These are phyloP conservation scores for Penicillium canescens DNA, from an alignment of 495 filamentous ascomycete genomes.

Conservation along the genomic window DNA sequence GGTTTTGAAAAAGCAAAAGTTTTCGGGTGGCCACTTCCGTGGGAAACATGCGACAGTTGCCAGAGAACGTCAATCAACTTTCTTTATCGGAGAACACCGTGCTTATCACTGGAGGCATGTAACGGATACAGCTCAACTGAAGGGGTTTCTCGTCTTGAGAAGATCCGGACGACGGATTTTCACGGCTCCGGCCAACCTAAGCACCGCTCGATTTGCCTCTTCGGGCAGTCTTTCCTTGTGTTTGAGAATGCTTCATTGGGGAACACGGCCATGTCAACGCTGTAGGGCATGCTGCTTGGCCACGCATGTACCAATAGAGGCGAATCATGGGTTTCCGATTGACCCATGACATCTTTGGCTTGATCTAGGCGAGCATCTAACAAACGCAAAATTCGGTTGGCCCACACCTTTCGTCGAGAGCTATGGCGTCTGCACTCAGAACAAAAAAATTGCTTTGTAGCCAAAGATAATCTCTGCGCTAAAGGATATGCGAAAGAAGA, in stretches of 20 bases:
- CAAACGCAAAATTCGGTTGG: not conserved
- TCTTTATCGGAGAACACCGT: not conserved
- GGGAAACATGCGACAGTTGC: not conserved
- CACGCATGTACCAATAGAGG: not conserved
- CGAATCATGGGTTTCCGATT: not conserved
- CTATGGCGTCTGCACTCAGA: not conserved
- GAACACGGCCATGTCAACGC: not conserved
- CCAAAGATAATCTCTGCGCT: not conserved
- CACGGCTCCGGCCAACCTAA: not conserved
- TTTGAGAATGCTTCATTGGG: not conserved
- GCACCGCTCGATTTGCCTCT: not conserved
- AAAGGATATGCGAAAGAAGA: not conserved
- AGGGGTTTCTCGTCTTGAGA: not conserved
- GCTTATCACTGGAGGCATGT: not conserved
- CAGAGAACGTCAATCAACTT: not conserved
- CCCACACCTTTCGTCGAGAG: not conserved
- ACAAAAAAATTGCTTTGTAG: not conserved
- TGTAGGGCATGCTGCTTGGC: not conserved
- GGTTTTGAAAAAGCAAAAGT: not conserved
- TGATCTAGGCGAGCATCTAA: not conserved
- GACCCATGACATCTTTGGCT: not conserved
- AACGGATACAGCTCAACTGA: not conserved
- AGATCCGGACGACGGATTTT: not conserved
- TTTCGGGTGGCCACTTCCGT: not conserved
- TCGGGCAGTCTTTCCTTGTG: not conserved